phyloP scores from a whole-genome alignment of 2,329 filamentous ascomycete species.

The Aspergillus sp. region DNA sequence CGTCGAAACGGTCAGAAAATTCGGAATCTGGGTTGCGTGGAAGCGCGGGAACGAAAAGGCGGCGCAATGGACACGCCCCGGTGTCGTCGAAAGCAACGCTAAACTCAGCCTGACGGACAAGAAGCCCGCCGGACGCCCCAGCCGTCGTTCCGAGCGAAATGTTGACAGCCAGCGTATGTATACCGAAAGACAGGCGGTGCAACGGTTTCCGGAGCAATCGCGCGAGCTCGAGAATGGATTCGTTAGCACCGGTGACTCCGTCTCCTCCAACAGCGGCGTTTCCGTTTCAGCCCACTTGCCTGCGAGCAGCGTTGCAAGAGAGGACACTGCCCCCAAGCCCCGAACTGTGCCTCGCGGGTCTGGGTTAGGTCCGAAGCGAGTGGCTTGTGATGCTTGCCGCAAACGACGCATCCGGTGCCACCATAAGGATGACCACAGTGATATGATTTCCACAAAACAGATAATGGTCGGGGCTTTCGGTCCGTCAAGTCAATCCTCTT shows the following conservation, averaged over 20 bases:
- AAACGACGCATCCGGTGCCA: slow-evolving; percentile 63
- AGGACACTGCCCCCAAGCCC: slow-evolving; percentile 32
- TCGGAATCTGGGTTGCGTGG: slow-evolving; percentile 67
- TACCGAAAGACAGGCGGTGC: slow-evolving; percentile 39
- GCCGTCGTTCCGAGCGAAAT: slow-evolving; percentile 58
- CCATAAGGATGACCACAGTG: slow-evolving; percentile 56
- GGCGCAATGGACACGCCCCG: slow-evolving; percentile 61
- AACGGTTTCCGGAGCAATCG: slow-evolving; percentile 31
- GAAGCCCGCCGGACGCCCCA: slow-evolving; percentile 55
- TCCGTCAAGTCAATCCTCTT: slow-evolving; percentile 29
- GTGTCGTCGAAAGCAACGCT: slow-evolving; percentile 52
- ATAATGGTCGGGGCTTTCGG: slow-evolving; percentile 31
- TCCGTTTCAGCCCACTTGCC: slow-evolving; percentile 18
- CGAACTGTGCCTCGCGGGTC: slow-evolving; percentile 55
- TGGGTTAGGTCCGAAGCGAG: slow-evolving; percentile 58
- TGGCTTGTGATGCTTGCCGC: slow-evolving; percentile 63
- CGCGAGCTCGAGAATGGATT: slow-evolving; percentile 16
- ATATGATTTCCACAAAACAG: slow-evolving; percentile 27
- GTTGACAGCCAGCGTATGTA: slow-evolving; percentile 42
- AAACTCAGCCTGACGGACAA: slow-evolving; percentile 52
- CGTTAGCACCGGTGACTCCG: slow-evolving; percentile 17
- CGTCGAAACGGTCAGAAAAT: slow-evolving; percentile 58
- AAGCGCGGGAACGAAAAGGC: slow-evolving; percentile 64
- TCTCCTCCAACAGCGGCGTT: slow-evolving; percentile 26
- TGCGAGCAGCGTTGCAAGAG: slow-evolving; percentile 24